Evolutionary conservation across 495 filamentous ascomycete genomes (phyloP), one percentile per base, ranked within the genome.

Genomic region (Xylaria cubensis): DNA sequence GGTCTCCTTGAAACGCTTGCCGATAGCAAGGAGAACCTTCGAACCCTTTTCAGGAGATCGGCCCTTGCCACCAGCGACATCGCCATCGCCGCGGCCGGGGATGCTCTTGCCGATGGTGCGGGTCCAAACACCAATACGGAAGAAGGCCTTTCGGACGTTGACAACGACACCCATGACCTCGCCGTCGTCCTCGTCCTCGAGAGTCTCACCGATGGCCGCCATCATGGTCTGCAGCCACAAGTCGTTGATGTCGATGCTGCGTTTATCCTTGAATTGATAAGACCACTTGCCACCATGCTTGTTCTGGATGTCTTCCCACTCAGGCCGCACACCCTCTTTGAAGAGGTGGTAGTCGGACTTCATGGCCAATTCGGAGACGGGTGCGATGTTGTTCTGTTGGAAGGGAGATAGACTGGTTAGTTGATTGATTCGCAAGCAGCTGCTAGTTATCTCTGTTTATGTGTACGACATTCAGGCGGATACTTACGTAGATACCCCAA

Each of bases 291-390:
- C 96, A 74, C 96, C 96, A 80, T 97, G 94, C 90, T 98, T 99
- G 86, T 99, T 99, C 84, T 98, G 94, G 21, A 88, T 83, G 80
- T 98, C 96, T 82, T 99, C 96, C 96, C 96, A 99, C 84, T 99
- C 96, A 1, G 96, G 96, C 24, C 97, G 94, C 68, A 98, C 91
- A 72, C 94, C 94, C 78, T 92, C 91, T 84, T 99, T 99, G 91
- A 99, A 99, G 34, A 99, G 92, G 81, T 99, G 96, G 85, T 99
- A 99, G 83, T 99, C 96, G 78, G 95, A 97, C 86, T 98, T 99
- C 73, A 97, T 89, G 55, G 94, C 92, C 36, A 99, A 90, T 74
- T 98, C 95, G 72, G 97, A 98, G 70, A 94, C 94, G 19, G 95
- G 91, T 29, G 94, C 92, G 82, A 99, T 98, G 84, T 99, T 99